Evolutionary conservation across 176 grass and related monocot genomes (phyloP).

Genomic region (Bromus sterilis): DNA sequence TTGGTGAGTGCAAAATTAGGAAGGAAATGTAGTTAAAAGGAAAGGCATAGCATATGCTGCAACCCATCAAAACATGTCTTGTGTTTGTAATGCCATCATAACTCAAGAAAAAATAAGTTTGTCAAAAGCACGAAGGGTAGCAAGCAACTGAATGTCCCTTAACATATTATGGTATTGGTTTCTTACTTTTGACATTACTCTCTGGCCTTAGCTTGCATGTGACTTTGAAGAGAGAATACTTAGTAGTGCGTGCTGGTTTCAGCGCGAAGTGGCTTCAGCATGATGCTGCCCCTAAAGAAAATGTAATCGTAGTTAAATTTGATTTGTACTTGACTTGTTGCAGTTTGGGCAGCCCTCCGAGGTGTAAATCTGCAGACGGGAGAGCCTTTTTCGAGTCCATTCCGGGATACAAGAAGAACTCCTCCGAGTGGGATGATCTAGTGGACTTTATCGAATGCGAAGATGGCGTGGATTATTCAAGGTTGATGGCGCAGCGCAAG

Average conservation of each 20-base stretch:
- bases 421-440: constrained; percentile 27
- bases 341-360: constrained; percentile 14
- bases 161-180: not conserved
- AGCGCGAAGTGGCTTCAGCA: not conserved
- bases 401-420: not conserved
- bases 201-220: no score
- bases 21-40: not conserved
- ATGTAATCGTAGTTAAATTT: not conserved
- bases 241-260: no score
- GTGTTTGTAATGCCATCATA: not conserved
- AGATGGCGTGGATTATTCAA: constrained; percentile 30
- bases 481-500: not conserved
- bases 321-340: not conserved
- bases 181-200: no score
- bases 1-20: not conserved
- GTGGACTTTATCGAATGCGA: constrained; percentile 33
- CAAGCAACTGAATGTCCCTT: not conserved
- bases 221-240: no score
- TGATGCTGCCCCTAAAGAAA: not conserved
- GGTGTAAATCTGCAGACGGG: not conserved
- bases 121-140: not conserved
- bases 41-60: not conserved
- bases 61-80: not conserved
- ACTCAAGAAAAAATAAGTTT: not conserved
- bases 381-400: constrained; percentile 15